phyloP scores from a whole-genome alignment of 2,329 filamentous ascomycete genomes.

The Xylariomycetidae sp. region DNA sequence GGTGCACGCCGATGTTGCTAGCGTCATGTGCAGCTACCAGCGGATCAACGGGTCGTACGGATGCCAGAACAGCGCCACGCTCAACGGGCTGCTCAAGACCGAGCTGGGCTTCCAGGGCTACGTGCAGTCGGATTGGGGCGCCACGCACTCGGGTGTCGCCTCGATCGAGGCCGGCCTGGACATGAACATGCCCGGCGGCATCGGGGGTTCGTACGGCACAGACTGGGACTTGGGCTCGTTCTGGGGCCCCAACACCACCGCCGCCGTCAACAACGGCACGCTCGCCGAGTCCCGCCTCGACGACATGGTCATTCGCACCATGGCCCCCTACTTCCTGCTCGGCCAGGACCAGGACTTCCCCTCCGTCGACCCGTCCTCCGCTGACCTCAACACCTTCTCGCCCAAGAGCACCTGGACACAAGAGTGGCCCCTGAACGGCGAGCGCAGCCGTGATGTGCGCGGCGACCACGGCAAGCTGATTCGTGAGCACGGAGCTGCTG shows the following conservation, averaged over 20 bases:
- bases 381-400: slow-evolving; percentile 42
- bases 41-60: background rate
- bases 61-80: slow-evolving; percentile 5
- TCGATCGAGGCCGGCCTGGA: slow-evolving; percentile 34
- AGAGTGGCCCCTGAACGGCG: slow-evolving; percentile 39
- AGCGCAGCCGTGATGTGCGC: slow-evolving; percentile 44
- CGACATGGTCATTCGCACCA: slow-evolving; percentile 47
- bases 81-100: slow-evolving; percentile 32
- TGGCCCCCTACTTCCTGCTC: slow-evolving; percentile 45
- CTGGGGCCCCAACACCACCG: slow-evolving; percentile 40
- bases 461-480: slow-evolving; percentile 50
- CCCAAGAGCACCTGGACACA: slow-evolving; percentile 40
- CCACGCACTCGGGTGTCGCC: slow-evolving; percentile 27
- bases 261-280: slow-evolving; percentile 42
- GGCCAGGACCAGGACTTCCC: slow-evolving; percentile 41
- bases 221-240: slow-evolving; percentile 18
- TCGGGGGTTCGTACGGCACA: slow-evolving; percentile 21
- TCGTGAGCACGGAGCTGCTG: slow-evolving; percentile 47
- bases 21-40: slow-evolving; percentile 21
- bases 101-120: slow-evolving; percentile 45
- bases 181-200: slow-evolving; percentile 35
- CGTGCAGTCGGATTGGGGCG: slow-evolving; percentile 35
- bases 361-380: slow-evolving; percentile 36
- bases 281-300: slow-evolving; percentile 34
- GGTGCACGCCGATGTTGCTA: slow-evolving; percentile 21